Evolutionary conservation across 73 alveolate species (phyloP).

Genomic region (Blepharisma stoltei): DNA sequence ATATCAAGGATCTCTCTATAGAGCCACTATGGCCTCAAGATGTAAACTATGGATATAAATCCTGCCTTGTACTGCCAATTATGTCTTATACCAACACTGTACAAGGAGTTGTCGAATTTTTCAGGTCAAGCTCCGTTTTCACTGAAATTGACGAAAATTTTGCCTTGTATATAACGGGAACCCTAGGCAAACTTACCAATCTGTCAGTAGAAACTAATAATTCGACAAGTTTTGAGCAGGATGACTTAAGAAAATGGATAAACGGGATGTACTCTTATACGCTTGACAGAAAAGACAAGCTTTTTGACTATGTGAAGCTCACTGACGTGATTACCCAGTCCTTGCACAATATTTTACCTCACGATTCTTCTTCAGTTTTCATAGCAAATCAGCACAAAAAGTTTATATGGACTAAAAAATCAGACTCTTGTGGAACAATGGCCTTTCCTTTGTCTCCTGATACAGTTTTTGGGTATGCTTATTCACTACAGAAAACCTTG

Average conservation of each 20-base stretch:
- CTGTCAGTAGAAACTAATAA: not conserved
- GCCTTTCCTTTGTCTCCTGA: not conserved
- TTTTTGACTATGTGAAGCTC: not conserved
- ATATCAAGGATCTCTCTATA: not conserved
- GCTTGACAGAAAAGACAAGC: not conserved
- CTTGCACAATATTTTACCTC: not conserved
- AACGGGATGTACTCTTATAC: not conserved
- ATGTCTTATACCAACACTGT: not conserved
- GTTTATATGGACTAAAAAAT: constrained; percentile 1
- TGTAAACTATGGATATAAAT: not conserved
- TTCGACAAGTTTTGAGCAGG: not conserved
- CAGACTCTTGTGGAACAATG: not conserved
- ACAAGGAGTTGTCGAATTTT: not conserved
- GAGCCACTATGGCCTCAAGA: constrained; percentile 1
- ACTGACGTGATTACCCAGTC: not conserved
- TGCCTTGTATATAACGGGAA: not conserved
- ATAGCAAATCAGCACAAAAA: not conserved
- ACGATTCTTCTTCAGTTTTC: not conserved
- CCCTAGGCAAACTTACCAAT: not conserved
- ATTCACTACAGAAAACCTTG: not conserved
- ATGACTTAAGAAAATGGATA: not conserved
- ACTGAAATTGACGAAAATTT: not conserved
- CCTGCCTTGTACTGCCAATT: not conserved
- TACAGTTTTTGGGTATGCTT: constrained; percentile 12
- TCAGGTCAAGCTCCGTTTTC: not conserved